Evolutionary conservation across 1,139 yeast species (phyloP).

Genomic region (Arxiozyma bovina): DNA sequence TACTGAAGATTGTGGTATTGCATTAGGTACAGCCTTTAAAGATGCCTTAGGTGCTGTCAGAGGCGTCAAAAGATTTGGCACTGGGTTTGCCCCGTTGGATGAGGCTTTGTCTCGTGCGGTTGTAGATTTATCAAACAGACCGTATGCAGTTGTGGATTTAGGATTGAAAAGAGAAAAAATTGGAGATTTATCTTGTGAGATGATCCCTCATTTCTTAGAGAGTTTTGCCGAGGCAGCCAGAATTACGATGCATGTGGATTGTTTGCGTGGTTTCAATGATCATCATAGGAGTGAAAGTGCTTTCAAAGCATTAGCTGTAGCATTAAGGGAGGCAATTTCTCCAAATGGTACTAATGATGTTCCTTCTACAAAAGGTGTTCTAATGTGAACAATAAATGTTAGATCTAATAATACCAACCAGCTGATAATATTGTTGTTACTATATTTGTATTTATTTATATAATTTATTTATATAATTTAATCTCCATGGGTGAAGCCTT

Average conservation of each 20-base stretch:
- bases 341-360: conserved; percentile 81
- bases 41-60: conserved; percentile 80
- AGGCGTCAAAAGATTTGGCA: conserved; percentile 91
- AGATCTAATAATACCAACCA: background rate
- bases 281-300: conserved; percentile 96
- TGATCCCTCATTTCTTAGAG: conserved; percentile 94
- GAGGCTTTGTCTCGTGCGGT: conserved; percentile 94
- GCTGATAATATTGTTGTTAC: too few species aligned
- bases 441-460: too few species aligned
- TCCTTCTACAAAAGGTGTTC: conserved; percentile 93
- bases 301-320: conserved; percentile 89
- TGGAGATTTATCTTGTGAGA: conserved; percentile 87
- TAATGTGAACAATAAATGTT: conserved; percentile 29
- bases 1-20: conserved; percentile 90
- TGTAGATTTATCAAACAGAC: conserved; percentile 86
- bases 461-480: too few species aligned
- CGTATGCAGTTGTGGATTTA: conserved; percentile 80
- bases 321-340: conserved; percentile 77
- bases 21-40: conserved; percentile 83
- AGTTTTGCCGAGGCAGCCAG: conserved; percentile 90
- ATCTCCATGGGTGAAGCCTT: too few species aligned
- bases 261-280: conserved; percentile 85
- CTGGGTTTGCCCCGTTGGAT: conserved; percentile 89
- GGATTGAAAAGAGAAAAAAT: conserved; percentile 87
- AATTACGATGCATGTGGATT: conserved; percentile 87